A percentile compares a stretch with the other conserved stretches of the same genome.
phyloP scores from a whole-genome alignment of 2,329 filamentous ascomycete genomes.

The Diaporthe sp. region DNA sequence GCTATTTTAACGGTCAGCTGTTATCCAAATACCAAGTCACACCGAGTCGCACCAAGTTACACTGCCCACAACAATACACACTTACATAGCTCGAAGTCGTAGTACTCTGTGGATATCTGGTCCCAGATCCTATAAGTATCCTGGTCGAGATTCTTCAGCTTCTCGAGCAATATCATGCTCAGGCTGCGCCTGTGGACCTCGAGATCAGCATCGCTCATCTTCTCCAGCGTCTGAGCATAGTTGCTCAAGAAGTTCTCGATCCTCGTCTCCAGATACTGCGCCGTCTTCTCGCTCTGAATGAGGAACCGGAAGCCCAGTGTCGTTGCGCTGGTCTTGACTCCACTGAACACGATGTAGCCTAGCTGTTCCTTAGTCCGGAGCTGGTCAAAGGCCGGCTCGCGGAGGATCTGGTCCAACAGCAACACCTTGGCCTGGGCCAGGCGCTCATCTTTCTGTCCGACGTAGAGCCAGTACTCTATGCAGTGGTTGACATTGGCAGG shows the following conservation, averaged over 20 bases:
- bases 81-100: slow-evolving; percentile 88
- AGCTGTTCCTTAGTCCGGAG: slow-evolving; percentile 97
- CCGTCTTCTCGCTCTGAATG: slow-evolving; percentile 90
- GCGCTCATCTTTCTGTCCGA: slow-evolving; percentile 77
- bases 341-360: slow-evolving; percentile 94
- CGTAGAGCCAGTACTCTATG: slow-evolving; percentile 80
- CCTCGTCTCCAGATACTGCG: slow-evolving; percentile 84
- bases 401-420: slow-evolving; percentile 87
- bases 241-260: slow-evolving; percentile 85
- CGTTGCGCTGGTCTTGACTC: slow-evolving; percentile 75
- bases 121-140: slow-evolving; percentile 87
- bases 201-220: slow-evolving; percentile 87
- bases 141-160: slow-evolving; percentile 89
- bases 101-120: slow-evolving; percentile 86
- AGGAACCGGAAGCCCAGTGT: slow-evolving; percentile 89
- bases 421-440: slow-evolving; percentile 78
- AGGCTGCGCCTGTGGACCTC: slow-evolving; percentile 91
- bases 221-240: slow-evolving; percentile 73
- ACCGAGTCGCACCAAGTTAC: too few species aligned
- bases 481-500: slow-evolving; percentile 90
- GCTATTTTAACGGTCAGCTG: slow-evolving; percentile 15
- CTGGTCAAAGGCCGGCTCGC: slow-evolving; percentile 95
- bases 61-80: too few species aligned
- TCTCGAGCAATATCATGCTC: slow-evolving; percentile 87
- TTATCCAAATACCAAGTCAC: neutral